Evolutionary conservation across 2,329 filamentous ascomycete genomes (phyloP).

Genomic region (Colletotrichum musae): DNA sequence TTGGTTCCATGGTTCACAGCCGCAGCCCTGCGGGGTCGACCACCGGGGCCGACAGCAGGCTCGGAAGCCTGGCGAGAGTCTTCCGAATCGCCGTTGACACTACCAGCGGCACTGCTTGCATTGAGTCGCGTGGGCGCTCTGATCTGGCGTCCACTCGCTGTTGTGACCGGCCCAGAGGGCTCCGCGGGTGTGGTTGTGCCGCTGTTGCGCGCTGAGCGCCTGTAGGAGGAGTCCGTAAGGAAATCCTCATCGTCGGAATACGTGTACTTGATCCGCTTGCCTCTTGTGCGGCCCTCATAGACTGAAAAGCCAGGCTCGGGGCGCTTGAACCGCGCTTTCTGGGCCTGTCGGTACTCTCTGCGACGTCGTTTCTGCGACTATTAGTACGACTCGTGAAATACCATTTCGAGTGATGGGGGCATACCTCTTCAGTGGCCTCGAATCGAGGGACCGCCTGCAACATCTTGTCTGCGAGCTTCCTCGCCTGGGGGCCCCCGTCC

Average conservation of each 20-base stretch:
- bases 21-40: slow-evolving; percentile 66
- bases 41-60: slow-evolving; percentile 57
- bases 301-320: slow-evolving; percentile 92
- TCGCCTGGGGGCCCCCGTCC: slow-evolving; percentile 87
- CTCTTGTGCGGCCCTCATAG: slow-evolving; percentile 95
- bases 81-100: slow-evolving; percentile 62
- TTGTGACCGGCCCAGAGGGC: slow-evolving; percentile 73
- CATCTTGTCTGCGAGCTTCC: slow-evolving; percentile 83
- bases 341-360: slow-evolving; percentile 89
- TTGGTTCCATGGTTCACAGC: slow-evolving; percentile 66
- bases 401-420: neutral
- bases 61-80: slow-evolving; percentile 46
- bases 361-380: slow-evolving; percentile 84
- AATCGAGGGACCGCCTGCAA: slow-evolving; percentile 86
- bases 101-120: slow-evolving; percentile 62
- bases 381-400: neutral
- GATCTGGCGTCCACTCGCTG: slow-evolving; percentile 90
- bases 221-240: slow-evolving; percentile 72
- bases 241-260: slow-evolving; percentile 88
- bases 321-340: slow-evolving; percentile 88
- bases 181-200: slow-evolving; percentile 81
- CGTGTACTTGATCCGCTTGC: slow-evolving; percentile 96
- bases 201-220: slow-evolving; percentile 83
- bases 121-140: slow-evolving; percentile 77
- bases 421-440: slow-evolving; percentile 91